Evolutionary conservation across 176 grass and related monocot species (phyloP).

Genomic region (Luzula sylvatica): DNA sequence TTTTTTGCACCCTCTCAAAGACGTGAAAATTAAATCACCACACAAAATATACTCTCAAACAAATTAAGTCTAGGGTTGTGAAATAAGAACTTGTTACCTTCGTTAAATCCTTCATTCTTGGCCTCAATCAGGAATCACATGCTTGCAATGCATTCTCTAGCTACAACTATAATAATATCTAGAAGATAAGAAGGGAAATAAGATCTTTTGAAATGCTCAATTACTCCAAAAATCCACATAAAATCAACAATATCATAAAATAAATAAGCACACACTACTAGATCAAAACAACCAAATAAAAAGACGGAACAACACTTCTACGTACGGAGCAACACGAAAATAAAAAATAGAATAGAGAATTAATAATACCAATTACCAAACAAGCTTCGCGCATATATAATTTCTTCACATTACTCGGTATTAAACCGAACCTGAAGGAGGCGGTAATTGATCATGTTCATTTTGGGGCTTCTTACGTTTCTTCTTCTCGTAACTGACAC

Average conservation of each 20-base stretch:
- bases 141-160: no score
- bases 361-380: conserved; percentile 7
- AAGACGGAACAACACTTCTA: neutral
- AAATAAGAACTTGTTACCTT: no score
- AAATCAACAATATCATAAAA: no score
- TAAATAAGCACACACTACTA: no score
- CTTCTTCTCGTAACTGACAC: conserved; percentile 98
- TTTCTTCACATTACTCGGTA: neutral
- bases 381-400: conserved; percentile 18
- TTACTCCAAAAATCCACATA: no score
- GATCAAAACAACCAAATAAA: neutral
- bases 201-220: no score
- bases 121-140: no score
- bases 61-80: no score
- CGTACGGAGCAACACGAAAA: conserved; percentile 3
- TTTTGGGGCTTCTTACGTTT: conserved; percentile 85
- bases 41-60: conserved; percentile 25
- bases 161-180: no score
- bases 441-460: conserved; percentile 6
- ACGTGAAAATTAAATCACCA: neutral
- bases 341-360: conserved; percentile 19
- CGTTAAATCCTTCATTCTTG: no score
- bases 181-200: no score
- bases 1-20: no score
- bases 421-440: conserved; percentile 21